Evolutionary conservation across 1,284 basidiomycete species (phyloP), one percentile per base, ranked within the genome.

Genomic region (Ganoderma multipileum): DNA sequence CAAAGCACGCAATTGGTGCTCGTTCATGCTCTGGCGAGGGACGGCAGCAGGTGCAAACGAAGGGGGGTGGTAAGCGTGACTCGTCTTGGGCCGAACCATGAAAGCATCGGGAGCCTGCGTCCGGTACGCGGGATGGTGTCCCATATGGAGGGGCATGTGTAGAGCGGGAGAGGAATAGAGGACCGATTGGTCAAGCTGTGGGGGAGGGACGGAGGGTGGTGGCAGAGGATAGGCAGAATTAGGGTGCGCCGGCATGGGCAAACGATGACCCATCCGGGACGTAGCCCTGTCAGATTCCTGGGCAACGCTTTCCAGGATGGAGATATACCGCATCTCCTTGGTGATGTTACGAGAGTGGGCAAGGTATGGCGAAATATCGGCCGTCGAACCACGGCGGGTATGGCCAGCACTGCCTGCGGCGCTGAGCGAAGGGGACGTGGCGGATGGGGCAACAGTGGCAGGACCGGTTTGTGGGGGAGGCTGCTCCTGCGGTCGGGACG

Each of bases 221-320:
- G 72, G 69, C 18, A 68, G 72, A 2, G 72, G 74, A 33, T 61
- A 63, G 28, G 67, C 58, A 38, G 65, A 59, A 47, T 69, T 65
- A 5, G 58, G 14, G 14, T 70, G 68, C 12, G 33, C 36, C 16
- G 61, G 55, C 75, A 65, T 58, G 1, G 69, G 42, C 18, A 71
- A 61, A 42, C 79, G 82, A 50, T 79, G 81, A 28, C 79, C 74
- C 42, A 86, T 75, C 11, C 82, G 81, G 18, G 87, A 85, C 6
- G 88, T 85, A 82, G 89, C 84, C 72, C 85, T 83, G 9, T 88
- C 89, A 2, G 91, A 91, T 76, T 94, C 91, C 71, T 90, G 87
- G 1, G 87, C 91, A 50, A 93, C 87, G 23, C 86, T 84, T 76
- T 94, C 92, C n/a, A 94, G 81, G 69, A 94, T 81, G 1, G 92